Base-by-base conservation (phyloP, 2,329 filamentous ascomycete species). In the Clonostachys sp. region DNA sequence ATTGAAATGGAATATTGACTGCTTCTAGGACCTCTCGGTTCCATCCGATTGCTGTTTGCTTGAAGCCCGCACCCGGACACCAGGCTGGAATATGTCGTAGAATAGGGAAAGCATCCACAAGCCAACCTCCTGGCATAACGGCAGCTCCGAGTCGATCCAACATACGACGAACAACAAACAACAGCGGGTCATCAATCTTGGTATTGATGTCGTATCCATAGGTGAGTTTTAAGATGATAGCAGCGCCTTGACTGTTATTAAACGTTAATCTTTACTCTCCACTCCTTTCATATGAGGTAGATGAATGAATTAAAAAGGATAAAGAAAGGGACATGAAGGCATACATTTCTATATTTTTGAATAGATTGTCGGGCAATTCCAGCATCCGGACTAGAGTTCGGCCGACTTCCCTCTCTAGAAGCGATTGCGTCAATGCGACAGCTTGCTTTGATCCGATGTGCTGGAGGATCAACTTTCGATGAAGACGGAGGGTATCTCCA, bases 401-500 rank as follows among this genome's bases (percentile, higher is more conserved):
- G 4, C 52, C 2, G 57, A 56, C 38, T 63, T 61, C 2, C 56
- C 12, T 48, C 10, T 47, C 41, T 33, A 48, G 40, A 10, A 59
- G 62, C 2, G 41, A 45, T 6, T 45, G 34, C 0, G 49, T 48
- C 10, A 50, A 40, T 2, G 41, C 35, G 24, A 30, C 24, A 30
- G 24, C 24, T 30, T 30, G 24, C 39, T 54, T 58, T 2, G 61
- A 61, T 0, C 60, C 61, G 33, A 62, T 39, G 17, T 60, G 50
- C 24, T 61, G 60, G 33, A 62, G 60, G 20, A 63, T 48, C 6
- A 61, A 34, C 42, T 61, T 63, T 18, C 61, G 57, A 6, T 57
- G 54, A 1, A 50, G 45, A 13, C 57, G 53, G 34, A 53, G 55
- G 0, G n/a, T 47, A 2, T 52, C 42, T 12, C 47, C 47, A 14